Conservation (phyloP, 495 filamentous ascomycete genomes). For the Aspergillus biplanus region DNA sequence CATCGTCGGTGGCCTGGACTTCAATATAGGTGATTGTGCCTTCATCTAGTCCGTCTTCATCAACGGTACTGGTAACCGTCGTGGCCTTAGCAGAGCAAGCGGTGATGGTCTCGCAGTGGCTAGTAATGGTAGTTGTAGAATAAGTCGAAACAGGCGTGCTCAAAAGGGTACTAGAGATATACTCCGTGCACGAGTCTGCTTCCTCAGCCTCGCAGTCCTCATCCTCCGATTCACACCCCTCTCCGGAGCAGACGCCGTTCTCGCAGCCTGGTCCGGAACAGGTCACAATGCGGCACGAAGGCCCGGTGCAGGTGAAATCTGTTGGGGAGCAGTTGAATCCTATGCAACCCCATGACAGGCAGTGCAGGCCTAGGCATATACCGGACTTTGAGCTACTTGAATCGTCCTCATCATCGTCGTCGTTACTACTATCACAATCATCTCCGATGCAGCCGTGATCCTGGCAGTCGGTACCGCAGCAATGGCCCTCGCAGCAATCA, state of each 20-base stretch:
- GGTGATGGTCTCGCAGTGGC: constrained; percentile 15
- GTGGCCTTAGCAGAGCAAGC: constrained; percentile 10
- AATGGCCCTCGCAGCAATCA: background rate
- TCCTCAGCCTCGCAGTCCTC: constrained; percentile 20
- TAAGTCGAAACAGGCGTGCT: constrained; percentile 9
- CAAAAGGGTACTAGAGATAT: constrained; percentile 6
- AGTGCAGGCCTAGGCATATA: constrained; percentile 3
- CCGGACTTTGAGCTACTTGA: background rate
- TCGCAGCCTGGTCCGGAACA: constrained; percentile 8
- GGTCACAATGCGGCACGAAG: constrained; percentile 5
- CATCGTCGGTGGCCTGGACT: background rate
- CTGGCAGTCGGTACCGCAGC: background rate
- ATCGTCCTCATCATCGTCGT: background rate
- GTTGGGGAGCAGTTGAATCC: constrained; percentile 2
- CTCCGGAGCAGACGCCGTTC: constrained; percentile 14
- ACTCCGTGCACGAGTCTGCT: constrained; percentile 16
- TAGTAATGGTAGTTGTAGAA: constrained; percentile 4
- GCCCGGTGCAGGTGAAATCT: background rate
- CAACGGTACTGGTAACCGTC: constrained; percentile 10
- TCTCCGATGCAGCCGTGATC: constrained; percentile 2
- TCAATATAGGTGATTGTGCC: background rate
- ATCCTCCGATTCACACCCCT: constrained; percentile 17
- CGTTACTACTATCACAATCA: background rate
- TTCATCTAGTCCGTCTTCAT: constrained; percentile 1
- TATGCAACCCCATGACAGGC: constrained; percentile 11